These are phyloP conservation scores for Harrya chromipes DNA, from an alignment of 768 basidiomycete genomes.

Conservation along the genomic window DNA sequence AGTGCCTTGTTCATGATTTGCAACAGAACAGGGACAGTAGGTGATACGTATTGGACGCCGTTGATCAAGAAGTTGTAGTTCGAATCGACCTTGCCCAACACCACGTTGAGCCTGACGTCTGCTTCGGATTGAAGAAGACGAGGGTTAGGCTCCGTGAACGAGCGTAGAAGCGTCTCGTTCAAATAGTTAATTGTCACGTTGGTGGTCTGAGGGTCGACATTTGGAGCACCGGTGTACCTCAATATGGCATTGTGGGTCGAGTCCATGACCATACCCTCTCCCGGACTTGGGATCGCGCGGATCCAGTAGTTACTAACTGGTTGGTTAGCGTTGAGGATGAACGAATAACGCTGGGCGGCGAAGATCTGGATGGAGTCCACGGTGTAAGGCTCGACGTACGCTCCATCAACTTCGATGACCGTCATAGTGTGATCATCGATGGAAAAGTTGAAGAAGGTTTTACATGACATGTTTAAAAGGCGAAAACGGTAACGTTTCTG, in stretches of 20 bases:
- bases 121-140: constrained; percentile 13
- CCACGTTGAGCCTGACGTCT: constrained; percentile 20
- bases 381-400: constrained; percentile 37
- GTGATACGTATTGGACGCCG: constrained; percentile 9
- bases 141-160: constrained; percentile 10
- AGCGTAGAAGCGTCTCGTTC: constrained; percentile 16
- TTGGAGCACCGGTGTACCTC: constrained; percentile 16
- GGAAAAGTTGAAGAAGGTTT: constrained; percentile 27
- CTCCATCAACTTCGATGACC: constrained; percentile 43
- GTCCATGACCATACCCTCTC: constrained; percentile 25
- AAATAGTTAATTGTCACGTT: constrained; percentile 6
- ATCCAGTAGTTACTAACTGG: constrained; percentile 41
- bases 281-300: constrained; percentile 2
- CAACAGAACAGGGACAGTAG: constrained; percentile 15
- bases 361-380: constrained; percentile 38
- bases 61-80: constrained; percentile 15
- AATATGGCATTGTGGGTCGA: constrained; percentile 14
- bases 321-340: constrained; percentile 41
- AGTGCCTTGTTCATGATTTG: constrained; percentile 23
- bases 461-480: constrained; percentile 36
- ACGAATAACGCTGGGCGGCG: constrained; percentile 45
- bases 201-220: constrained; percentile 7
- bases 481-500: constrained; percentile 40
- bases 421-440: constrained; percentile 30
- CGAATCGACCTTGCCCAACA: constrained; percentile 4